These are phyloP conservation scores for Fusarium setosum DNA, from an alignment of 2,329 filamentous ascomycete species.

Conservation along the genomic window DNA sequence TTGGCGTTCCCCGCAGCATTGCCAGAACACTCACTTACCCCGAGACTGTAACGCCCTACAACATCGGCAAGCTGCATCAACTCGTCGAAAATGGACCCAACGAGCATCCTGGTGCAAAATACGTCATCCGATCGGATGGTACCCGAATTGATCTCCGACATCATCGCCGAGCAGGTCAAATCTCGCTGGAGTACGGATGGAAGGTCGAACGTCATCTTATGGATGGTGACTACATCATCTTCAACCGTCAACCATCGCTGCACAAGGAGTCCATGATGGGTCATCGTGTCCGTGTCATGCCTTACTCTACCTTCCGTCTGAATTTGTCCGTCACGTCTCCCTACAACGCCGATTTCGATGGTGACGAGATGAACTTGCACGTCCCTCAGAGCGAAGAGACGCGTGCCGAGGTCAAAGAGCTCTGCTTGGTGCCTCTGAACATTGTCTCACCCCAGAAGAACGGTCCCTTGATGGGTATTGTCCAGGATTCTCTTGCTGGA, in stretches of 20 bases:
- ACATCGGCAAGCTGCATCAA: constrained; percentile 90
- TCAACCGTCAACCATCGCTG: constrained; percentile 98
- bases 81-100: constrained; percentile 94
- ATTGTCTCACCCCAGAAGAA: constrained; percentile 99
- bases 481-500: constrained; percentile 96
- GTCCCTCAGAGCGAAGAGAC: constrained; percentile 98
- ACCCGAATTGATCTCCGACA: constrained; percentile 95
- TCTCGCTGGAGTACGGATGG: constrained; percentile 94
- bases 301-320: constrained; percentile 97
- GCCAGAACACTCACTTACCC: constrained; percentile 95
- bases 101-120: constrained; percentile 95
- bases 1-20: constrained; percentile 94
- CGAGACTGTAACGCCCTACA: constrained; percentile 97
- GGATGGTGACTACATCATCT: constrained; percentile 97
- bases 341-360: constrained; percentile 99
- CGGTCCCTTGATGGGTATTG: constrained; percentile 98
- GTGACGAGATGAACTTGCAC: constrained; percentile 99
- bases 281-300: constrained; percentile 97
- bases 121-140: constrained; percentile 93
- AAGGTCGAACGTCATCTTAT: constrained; percentile 98
- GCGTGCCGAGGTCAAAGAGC: constrained; percentile 90
- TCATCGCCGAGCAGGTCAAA: constrained; percentile 87
- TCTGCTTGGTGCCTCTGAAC: constrained; percentile 98
- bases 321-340: constrained; percentile 98
- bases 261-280: constrained; percentile 99